These are phyloP conservation scores for Pilasporangium apinafurcum DNA, from an alignment of 352 stramenopile species.

Conservation along the genomic window DNA sequence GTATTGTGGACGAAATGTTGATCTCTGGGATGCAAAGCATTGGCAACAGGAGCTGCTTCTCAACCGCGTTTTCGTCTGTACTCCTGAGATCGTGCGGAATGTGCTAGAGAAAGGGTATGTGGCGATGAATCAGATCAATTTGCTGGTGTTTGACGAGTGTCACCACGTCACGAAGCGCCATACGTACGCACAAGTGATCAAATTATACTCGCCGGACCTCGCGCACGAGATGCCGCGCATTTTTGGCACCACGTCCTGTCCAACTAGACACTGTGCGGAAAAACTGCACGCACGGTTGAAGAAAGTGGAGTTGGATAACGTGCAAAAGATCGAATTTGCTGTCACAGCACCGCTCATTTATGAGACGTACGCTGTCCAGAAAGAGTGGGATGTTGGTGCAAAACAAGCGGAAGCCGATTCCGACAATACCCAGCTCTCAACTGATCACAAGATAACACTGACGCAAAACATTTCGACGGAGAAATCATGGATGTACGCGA, in stretches of 20 bases:
- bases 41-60: slow-evolving; percentile 52
- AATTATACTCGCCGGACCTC: slow-evolving; percentile 58
- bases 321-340: slow-evolving; percentile 54
- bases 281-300: slow-evolving; percentile 67
- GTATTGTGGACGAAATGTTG: slow-evolving; percentile 38
- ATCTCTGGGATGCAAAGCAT: slow-evolving; percentile 58
- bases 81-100: slow-evolving; percentile 81
- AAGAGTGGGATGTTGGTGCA: slow-evolving; percentile 9
- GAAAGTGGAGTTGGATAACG: slow-evolving; percentile 52
- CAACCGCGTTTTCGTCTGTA: slow-evolving; percentile 80
- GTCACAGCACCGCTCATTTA: slow-evolving; percentile 61
- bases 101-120: slow-evolving; percentile 83
- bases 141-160: slow-evolving; percentile 90
- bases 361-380: slow-evolving; percentile 43
- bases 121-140: slow-evolving; percentile 61
- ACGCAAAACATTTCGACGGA: background rate
- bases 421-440: background rate
- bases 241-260: slow-evolving; percentile 81
- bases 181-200: slow-evolving; percentile 85
- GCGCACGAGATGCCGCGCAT: slow-evolving; percentile 43
- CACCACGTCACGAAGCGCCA: slow-evolving; percentile 87
- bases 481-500: slow-evolving; percentile 19
- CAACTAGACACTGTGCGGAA: slow-evolving; percentile 62
- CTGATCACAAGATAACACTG: background rate
- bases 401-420: slow-evolving; percentile 7